Percentiles rank a stretch among this genome's conserved stretches.
Conservation (phyloP, 1,139 yeast genomes). For the Suhomyces wounanorum region DNA sequence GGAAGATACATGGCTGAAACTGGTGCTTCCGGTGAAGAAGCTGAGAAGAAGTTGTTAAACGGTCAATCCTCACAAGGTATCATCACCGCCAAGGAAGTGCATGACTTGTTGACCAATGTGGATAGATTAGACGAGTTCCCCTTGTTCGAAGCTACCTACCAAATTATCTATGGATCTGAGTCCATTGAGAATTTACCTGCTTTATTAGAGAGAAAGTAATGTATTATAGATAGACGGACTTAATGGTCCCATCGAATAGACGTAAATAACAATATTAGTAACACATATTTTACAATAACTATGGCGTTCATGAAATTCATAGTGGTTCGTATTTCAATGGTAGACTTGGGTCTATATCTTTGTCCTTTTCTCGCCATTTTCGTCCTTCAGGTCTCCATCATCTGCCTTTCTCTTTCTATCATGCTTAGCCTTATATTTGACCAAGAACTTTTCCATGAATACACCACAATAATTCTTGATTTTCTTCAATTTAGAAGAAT, state of each 20-base stretch:
- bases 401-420: slow-evolving; percentile 12
- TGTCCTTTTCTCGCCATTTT: slow-evolving; percentile 7
- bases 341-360: background rate
- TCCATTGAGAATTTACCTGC: slow-evolving; percentile 45
- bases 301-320: background rate
- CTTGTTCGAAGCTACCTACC: slow-evolving; percentile 51
- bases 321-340: background rate
- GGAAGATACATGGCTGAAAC: slow-evolving; percentile 52
- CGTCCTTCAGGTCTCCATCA: slow-evolving; percentile 6
- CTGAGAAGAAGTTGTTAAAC: slow-evolving; percentile 48
- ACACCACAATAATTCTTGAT: slow-evolving; percentile 61
- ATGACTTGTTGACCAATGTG: slow-evolving; percentile 42
- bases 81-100: slow-evolving; percentile 51
- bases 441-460: slow-evolving; percentile 76
- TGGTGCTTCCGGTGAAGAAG: slow-evolving; percentile 43
- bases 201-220: slow-evolving; percentile 30
- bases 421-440: slow-evolving; percentile 49
- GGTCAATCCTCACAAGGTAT: slow-evolving; percentile 56
- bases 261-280: background rate
- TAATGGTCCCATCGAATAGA: slow-evolving; percentile 1
- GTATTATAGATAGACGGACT: slow-evolving; percentile 4
- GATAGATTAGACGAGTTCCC: slow-evolving; percentile 42
- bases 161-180: slow-evolving; percentile 45
- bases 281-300: background rate
- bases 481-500: slow-evolving; percentile 65